Conservation (phyloP, 2,329 filamentous ascomycete species). For the Aureobasidium sp. region DNA sequence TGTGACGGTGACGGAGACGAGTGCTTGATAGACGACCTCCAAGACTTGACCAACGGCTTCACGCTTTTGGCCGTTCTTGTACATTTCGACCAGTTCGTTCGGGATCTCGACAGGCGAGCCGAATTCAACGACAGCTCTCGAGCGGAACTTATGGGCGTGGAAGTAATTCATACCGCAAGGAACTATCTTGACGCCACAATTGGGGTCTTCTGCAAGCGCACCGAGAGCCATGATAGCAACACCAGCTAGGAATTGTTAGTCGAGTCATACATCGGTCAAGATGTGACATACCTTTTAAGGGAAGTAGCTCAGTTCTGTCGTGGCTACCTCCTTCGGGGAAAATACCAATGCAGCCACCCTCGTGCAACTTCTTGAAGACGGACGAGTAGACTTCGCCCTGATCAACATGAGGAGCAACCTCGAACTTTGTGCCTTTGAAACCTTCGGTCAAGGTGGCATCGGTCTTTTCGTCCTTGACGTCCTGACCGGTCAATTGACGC, state of each 20-base stretch:
- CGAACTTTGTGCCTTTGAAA: slow-evolving; percentile 73
- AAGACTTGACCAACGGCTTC: slow-evolving; percentile 81
- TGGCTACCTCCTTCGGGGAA: slow-evolving; percentile 97
- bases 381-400: slow-evolving; percentile 90
- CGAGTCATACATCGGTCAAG: background rate
- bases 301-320: slow-evolving; percentile 82
- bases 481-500: slow-evolving; percentile 72
- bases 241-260: slow-evolving; percentile 51
- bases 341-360: slow-evolving; percentile 86
- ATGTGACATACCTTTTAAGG: slow-evolving; percentile 57
- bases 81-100: slow-evolving; percentile 72
- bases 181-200: slow-evolving; percentile 87
- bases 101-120: slow-evolving; percentile 82
- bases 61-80: slow-evolving; percentile 71
- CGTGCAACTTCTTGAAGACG: slow-evolving; percentile 74
- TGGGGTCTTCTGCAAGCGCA: slow-evolving; percentile 72
- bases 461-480: slow-evolving; percentile 54
- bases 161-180: slow-evolving; percentile 99
- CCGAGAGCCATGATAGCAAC: slow-evolving; percentile 97
- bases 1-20: slow-evolving; percentile 83
- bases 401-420: slow-evolving; percentile 85
- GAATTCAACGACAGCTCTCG: slow-evolving; percentile 90
- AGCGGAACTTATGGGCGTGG: slow-evolving; percentile 96
- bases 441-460: slow-evolving; percentile 44
- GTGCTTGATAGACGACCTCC: slow-evolving; percentile 75